Conservation (phyloP, 23 red algal genomes). For the Cyanidioschyzon merolae region DNA sequence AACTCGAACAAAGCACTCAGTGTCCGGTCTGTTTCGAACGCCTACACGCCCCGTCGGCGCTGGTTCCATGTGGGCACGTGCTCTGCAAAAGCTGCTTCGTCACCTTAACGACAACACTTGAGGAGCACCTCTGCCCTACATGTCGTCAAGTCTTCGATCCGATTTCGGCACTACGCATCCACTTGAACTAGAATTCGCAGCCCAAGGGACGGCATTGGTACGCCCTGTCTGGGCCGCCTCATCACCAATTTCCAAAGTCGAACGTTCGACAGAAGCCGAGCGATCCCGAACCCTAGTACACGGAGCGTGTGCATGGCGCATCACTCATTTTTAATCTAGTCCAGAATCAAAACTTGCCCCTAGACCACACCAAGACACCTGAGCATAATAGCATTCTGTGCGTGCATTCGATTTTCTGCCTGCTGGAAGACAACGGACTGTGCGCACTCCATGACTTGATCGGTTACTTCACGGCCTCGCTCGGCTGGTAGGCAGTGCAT, state of each 20-base stretch:
- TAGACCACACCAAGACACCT: slow-evolving; percentile 47
- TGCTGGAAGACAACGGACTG: slow-evolving; percentile 89
- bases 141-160: background rate
- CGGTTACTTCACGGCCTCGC: slow-evolving; percentile 71
- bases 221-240: no score
- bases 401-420: slow-evolving; percentile 98
- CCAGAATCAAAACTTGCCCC: no score
- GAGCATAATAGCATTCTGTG: slow-evolving; percentile 85
- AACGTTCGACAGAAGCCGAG: no score
- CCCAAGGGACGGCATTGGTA: no score
- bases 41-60: background rate
- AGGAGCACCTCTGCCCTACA: background rate
- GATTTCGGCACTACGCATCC: background rate
- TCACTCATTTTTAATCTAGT: no score
- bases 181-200: background rate
- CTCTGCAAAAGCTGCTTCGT: background rate
- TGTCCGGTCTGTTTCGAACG: slow-evolving; percentile 8
- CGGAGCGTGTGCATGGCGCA: no score
- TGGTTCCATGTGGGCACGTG: slow-evolving; percentile 1
- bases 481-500: slow-evolving; percentile 97
- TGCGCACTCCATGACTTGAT: slow-evolving; percentile 79
- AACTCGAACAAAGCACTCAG: background rate
- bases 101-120: background rate
- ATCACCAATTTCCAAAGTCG: no score
- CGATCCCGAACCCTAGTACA: no score